Evolutionary conservation across 2,329 filamentous ascomycete species (phyloP).

Genomic region (Pseudogymnoascus sp.): DNA sequence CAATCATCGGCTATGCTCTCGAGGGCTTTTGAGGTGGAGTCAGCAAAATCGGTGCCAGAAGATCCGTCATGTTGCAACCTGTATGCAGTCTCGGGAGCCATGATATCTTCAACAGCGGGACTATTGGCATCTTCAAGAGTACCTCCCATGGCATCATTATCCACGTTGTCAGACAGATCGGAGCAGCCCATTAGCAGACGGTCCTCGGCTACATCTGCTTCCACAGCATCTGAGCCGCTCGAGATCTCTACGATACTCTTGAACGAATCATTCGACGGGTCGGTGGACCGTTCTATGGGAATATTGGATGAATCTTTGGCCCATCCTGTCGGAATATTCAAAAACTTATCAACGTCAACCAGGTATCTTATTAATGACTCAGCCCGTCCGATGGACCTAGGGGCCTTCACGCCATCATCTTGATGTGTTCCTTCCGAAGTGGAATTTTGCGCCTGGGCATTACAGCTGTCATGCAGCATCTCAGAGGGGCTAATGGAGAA

Average conservation of each 20-base stretch:
- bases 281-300: not conserved
- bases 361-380: slow-evolving; percentile 1
- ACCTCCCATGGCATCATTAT: not conserved
- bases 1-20: not conserved
- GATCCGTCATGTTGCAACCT: not conserved
- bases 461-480: not conserved
- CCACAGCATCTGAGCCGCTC: not conserved
- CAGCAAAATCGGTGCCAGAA: not conserved
- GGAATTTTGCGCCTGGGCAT: not conserved
- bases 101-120: not conserved
- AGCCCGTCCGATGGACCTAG: not conserved
- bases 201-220: not conserved
- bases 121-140: not conserved
- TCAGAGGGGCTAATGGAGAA: not conserved
- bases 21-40: not conserved
- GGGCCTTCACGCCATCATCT: not conserved
- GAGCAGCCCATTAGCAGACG: not conserved
- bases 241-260: not conserved
- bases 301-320: not conserved
- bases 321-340: not conserved
- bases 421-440: not conserved
- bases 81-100: not conserved
- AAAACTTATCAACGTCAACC: not conserved
- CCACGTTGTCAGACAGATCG: not conserved
- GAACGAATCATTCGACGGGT: not conserved